A percentile compares a stretch with the other conserved stretches of the same genome.
Evolutionary conservation across 768 basidiomycete species (phyloP).

Genomic region (Pleurotus cornucopiae): DNA sequence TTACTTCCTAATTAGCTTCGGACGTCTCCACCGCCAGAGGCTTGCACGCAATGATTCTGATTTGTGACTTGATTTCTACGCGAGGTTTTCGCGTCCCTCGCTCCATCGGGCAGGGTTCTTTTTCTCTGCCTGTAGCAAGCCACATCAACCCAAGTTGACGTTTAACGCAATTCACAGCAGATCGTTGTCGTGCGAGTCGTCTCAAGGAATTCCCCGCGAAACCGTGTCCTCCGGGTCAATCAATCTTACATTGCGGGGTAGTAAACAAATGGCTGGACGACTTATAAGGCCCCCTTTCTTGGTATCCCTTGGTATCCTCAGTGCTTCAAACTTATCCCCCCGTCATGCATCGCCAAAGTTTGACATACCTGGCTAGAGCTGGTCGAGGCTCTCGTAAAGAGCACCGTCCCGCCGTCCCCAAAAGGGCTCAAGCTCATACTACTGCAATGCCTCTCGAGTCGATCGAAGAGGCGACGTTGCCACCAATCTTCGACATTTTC

Average conservation of each 20-base stretch:
- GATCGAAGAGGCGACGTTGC: constrained; percentile 15
- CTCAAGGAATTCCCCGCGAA: background rate
- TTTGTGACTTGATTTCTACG: constrained; percentile 5
- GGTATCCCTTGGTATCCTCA: background rate
- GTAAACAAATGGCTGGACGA: background rate
- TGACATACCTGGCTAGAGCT: background rate
- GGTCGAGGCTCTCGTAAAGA: constrained; percentile 1
- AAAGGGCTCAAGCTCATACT: background rate
- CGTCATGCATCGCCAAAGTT: constrained; percentile 1
- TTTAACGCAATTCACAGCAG: background rate
- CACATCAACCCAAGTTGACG: constrained; percentile 2
- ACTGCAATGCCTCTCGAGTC: constrained; percentile 1
- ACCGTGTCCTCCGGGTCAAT: constrained; percentile 5
- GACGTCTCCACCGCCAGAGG: constrained; percentile 1
- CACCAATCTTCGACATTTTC: constrained; percentile 47
- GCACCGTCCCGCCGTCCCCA: background rate
- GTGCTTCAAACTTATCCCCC: background rate
- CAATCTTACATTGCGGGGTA: background rate
- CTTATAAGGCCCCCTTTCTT: background rate
- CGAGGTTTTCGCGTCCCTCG: constrained; percentile 6
- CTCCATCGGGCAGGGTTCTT: background rate
- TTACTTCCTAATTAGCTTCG: constrained; percentile 8
- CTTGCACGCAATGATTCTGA: background rate
- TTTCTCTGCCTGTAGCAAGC: background rate
- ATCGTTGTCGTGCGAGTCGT: background rate